These are phyloP conservation scores for Monascus purpureus DNA, from an alignment of 495 filamentous ascomycete species.

Conservation along the genomic window DNA sequence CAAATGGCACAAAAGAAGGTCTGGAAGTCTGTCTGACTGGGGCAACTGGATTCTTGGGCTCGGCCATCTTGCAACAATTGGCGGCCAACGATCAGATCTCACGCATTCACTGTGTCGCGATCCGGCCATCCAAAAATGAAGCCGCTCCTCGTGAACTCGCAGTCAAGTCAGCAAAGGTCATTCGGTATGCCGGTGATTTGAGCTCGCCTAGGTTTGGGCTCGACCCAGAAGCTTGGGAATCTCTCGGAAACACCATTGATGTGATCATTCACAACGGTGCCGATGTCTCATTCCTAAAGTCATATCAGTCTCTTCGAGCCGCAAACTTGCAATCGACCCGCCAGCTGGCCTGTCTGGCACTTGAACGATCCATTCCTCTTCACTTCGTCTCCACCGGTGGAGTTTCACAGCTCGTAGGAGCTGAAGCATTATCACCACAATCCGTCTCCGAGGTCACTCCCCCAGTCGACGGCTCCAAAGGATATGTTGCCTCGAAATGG, in stretches of 20 bases:
- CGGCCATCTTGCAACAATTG: constrained; percentile 6
- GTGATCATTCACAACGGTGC: constrained; percentile 33
- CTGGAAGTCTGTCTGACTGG: constrained; percentile 7
- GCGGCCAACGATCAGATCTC: constrained; percentile 2
- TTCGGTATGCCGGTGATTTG: constrained; percentile 16
- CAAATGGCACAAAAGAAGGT: too few relatives aligned
- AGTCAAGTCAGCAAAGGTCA: constrained; percentile 9
- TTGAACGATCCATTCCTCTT: too few relatives aligned
- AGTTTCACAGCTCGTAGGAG: too few relatives aligned
- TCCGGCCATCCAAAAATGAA: not conserved
- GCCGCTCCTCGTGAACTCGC: not conserved
- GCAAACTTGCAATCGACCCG: constrained; percentile 11
- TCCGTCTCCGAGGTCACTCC: too few relatives aligned
- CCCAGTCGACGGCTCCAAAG: not conserved
- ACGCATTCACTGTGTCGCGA: constrained; percentile 7
- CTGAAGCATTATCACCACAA: too few relatives aligned
- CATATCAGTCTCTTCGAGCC: constrained; percentile 16
- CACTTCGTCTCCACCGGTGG: too few relatives aligned
- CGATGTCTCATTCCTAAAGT: constrained; percentile 22
- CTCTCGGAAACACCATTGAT: constrained; percentile 13
- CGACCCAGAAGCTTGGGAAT: constrained; percentile 1
- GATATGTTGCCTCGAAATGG: not conserved
- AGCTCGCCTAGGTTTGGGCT: constrained; percentile 14
- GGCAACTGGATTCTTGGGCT: constrained; percentile 11
- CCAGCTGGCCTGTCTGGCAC: not conserved